Evolutionary conservation across 2,329 filamentous ascomycete species (phyloP).

Genomic region (Sporothrix mexicana): DNA sequence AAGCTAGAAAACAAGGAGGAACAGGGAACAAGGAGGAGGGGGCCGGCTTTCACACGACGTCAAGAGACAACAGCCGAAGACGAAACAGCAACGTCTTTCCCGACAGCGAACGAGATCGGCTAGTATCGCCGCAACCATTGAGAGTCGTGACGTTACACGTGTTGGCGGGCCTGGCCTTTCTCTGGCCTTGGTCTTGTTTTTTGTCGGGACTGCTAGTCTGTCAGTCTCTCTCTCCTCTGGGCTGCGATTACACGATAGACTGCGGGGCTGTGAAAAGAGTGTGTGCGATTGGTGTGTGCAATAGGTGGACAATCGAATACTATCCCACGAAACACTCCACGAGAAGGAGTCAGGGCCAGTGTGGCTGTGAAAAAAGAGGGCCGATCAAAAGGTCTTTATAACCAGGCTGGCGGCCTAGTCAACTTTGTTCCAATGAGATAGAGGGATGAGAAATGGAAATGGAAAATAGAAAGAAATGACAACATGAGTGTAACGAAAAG

Average conservation of each 20-base stretch:
- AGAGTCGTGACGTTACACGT: constrained; percentile 28
- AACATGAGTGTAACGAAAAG: not conserved
- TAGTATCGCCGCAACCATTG: constrained; percentile 1
- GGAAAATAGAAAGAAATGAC: not conserved
- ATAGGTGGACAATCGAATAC: not conserved
- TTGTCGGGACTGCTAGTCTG: too few species aligned
- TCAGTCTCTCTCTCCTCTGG: not conserved
- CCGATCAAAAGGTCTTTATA: not conserved
- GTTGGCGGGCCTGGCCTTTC: not conserved
- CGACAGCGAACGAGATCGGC: not conserved
- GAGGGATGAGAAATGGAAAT: not conserved
- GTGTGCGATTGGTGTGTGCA: not conserved
- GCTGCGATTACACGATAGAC: not conserved
- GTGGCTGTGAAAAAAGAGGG: constrained; percentile 25
- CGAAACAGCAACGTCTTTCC: not conserved
- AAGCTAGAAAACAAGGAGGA: not conserved
- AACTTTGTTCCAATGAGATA: constrained; percentile 25
- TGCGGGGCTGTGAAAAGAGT: constrained; percentile 21
- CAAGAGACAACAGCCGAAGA: not conserved
- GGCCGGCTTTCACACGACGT: not conserved
- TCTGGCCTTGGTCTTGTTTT: not conserved
- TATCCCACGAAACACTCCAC: not conserved
- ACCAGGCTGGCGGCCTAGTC: constrained; percentile 21
- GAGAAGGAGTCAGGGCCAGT: constrained; percentile 17
- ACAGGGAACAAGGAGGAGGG: not conserved